These are phyloP conservation scores for Melanopsichium pennsylvanicum DNA, from an alignment of 1,284 basidiomycete species.

Conservation along the genomic window DNA sequence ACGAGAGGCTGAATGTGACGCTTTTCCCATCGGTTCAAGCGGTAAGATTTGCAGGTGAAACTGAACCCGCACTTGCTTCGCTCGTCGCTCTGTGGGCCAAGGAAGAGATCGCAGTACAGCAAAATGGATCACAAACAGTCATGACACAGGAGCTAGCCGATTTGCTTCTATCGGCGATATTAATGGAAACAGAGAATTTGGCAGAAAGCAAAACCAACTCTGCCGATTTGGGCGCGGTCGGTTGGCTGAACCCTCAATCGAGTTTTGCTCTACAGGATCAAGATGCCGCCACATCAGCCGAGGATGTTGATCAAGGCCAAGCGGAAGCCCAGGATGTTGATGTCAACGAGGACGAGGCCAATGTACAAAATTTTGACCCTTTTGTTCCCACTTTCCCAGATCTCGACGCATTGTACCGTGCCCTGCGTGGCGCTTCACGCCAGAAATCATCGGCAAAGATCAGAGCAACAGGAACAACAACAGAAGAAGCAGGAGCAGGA, in stretches of 20 bases:
- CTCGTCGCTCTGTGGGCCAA: conserved; percentile 43
- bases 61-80: conserved; percentile 29
- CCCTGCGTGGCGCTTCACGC: conserved; percentile 20
- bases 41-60: conserved; percentile 14
- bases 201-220: conserved; percentile 34
- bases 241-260: conserved; percentile 36
- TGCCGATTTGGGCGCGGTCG: conserved; percentile 42
- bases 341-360: conserved; percentile 31
- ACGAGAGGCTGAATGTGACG: conserved; percentile 26
- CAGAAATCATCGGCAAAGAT: no score
- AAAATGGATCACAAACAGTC: background rate
- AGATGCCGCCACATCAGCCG: conserved; percentile 5
- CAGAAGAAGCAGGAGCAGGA: no score
- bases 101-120: background rate
- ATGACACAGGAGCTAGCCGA: conserved; percentile 31
- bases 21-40: conserved; percentile 19
- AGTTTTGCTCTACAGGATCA: conserved; percentile 29
- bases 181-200: conserved; percentile 38
- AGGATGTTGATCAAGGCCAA: background rate
- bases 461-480: no score
- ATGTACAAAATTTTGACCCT: conserved; percentile 28
- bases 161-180: conserved; percentile 29
- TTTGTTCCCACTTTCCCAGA: conserved; percentile 46
- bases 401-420: conserved; percentile 36
- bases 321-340: no score